Base-by-base conservation (phyloP, 2,329 filamentous ascomycete genomes). In the Sarocladiaceae sp. region DNA sequence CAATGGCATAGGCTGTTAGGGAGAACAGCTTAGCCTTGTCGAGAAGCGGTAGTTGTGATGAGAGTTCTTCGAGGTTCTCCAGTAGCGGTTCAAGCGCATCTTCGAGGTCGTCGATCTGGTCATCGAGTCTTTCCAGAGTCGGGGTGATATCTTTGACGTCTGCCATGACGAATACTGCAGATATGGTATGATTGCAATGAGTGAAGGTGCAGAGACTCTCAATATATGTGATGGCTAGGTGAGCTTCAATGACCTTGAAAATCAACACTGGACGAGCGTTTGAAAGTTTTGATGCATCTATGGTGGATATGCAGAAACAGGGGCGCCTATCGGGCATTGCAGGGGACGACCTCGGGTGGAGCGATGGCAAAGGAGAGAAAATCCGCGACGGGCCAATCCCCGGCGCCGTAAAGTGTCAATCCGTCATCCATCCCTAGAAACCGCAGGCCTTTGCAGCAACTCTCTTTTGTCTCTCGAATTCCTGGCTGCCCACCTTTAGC, bases 21-120 rank as follows among this genome's bases (percentile, higher is more conserved):
- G 93, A 83, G 60, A 94, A 88, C 48, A 96, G 80, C 67, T 97
- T 96, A 6, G 93, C 89, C 68, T 88, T 90, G 70, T 97, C 91
- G 48, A 98, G 74, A n/a, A 97, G 74, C 2, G 91, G 90, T 21
- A 97, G 73, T 59, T 88, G 88, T 45, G 80, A 82, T 4, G 88
- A 80, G 46, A 80, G 77, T 32, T 83, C 78, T 42, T 79, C 70
- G 33, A 96, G 67, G 41, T 74, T 73, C 27, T 73, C 70, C 20
- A 95, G 67, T 5, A 97, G 68, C n/a, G 91, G 88, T 50, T 78
- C 67, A 21, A 97, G 72, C 3, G 78, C 73, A 27, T 82, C 77
- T 59, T 94, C 80, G 37, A 97, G 75, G 45, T 83, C 78, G 64
- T 94, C 86, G 42, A 97, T 78, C 60, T 89, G 80, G 53, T 79